Evolutionary conservation across 2,329 filamentous ascomycete genomes (phyloP), one percentile per base, ranked within the genome.

Genomic region (Fusarium austroafricanum): DNA sequence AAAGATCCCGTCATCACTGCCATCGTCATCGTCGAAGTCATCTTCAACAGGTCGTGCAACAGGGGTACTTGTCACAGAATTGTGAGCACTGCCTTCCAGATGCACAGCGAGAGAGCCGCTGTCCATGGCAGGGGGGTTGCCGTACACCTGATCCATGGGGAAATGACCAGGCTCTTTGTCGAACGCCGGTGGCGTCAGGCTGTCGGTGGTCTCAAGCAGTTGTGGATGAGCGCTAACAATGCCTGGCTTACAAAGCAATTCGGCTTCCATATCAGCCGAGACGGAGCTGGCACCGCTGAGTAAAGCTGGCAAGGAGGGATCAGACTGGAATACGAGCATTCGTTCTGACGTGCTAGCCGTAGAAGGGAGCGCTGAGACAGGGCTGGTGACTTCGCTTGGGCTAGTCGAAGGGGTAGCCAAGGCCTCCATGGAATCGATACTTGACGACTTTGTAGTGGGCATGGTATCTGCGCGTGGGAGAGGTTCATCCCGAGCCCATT

Each of bases 201-300:
- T 85, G 62, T 88, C 86, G 3, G 82, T 83, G 2, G 84, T 83
- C 52, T 86, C 83, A 26, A 87, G 78, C 2, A 85, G 75, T 12
- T 83, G 79, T 3, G 80, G 76, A 18, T 79, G 79, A 5, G 62
- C 70, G 47, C 79, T 79, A 9, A 85, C 78, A 8, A 81, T 77
- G 7, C 82, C 83, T 11, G 85, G 85, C 21, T 78, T 80, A 54
- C 83, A 78, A 5, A 89, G 78, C 38, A 89, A 86, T 47, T 90
- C 88, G 2, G 84, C 86, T 65, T 90, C 88, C 21, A 85, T 79
- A 68, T 90, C 88, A 2, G 86, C 87, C 15, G 87, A 90, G 11
- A 90, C 83, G 4, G 88, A 90, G 71, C 87, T 89, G 10, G 87
- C 86, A 12, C 88, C 86, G 57, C 88, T 90, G 12, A 90, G 80